Percentiles rank a stretch among this genome's conserved stretches.
These are phyloP conservation scores for Hypoxylon sp. DNA, from an alignment of 2,329 filamentous ascomycete species.

Conservation along the genomic window DNA sequence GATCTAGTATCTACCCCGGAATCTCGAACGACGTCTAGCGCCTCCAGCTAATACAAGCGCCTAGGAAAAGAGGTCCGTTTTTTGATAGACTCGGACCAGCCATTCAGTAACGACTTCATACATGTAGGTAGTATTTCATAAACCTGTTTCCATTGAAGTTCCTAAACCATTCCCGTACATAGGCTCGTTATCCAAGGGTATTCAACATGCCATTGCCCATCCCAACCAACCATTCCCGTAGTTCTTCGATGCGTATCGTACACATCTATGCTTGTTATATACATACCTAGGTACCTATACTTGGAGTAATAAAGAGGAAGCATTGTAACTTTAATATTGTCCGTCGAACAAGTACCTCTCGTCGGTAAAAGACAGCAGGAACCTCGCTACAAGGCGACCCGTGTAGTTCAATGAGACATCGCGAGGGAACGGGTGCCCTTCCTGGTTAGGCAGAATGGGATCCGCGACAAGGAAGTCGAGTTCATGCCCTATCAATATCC, in stretches of 20 bases:
- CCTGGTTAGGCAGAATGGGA: slow-evolving; percentile 62
- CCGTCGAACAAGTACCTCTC: slow-evolving; percentile 65
- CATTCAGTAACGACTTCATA: neutral
- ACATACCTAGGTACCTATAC: too few species aligned
- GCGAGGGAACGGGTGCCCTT: slow-evolving; percentile 63
- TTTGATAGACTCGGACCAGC: neutral
- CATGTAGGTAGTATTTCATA: slow-evolving; percentile 9
- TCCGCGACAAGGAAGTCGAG: slow-evolving; percentile 64
- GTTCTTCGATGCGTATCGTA: slow-evolving; percentile 16
- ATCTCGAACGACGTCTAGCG: neutral
- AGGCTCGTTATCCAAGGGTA: slow-evolving; percentile 33
- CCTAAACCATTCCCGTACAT: slow-evolving; percentile 14
- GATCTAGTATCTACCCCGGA: neutral
- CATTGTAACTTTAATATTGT: slow-evolving; percentile 45
- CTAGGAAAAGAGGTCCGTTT: neutral
- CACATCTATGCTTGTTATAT: slow-evolving; percentile 21
- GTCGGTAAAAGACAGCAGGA: slow-evolving; percentile 69
- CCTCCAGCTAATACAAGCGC: neutral
- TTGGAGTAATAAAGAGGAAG: neutral
- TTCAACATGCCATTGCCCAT: slow-evolving; percentile 2
- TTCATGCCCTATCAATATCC: slow-evolving; percentile 54
- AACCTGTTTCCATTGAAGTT: neutral
- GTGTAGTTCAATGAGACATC: slow-evolving; percentile 67
- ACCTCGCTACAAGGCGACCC: slow-evolving; percentile 67
- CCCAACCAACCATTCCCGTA: neutral